Evolutionary conservation across 2,329 filamentous ascomycete genomes (phyloP).

Genomic region (Torrubiella hemipterigena): DNA sequence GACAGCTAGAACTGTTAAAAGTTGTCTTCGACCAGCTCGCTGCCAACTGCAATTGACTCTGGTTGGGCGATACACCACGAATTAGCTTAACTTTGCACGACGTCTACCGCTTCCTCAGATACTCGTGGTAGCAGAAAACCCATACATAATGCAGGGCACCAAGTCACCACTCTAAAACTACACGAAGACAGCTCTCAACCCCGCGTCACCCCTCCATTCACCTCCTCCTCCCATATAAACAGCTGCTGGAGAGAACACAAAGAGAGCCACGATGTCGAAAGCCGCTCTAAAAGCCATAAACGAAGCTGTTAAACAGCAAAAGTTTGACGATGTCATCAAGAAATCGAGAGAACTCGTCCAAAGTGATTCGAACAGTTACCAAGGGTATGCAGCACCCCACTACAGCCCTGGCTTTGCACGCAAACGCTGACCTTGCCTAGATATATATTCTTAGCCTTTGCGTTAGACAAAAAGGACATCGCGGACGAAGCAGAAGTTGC

Average conservation of each 20-base stretch:
- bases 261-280: slow-evolving; percentile 51
- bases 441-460: slow-evolving; percentile 78
- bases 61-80: too few species aligned
- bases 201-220: not conserved
- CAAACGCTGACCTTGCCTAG: slow-evolving; percentile 24
- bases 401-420: slow-evolving; percentile 7
- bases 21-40: too few species aligned
- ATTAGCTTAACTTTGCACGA: too few species aligned
- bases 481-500: slow-evolving; percentile 62
- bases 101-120: too few species aligned
- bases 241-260: too few species aligned
- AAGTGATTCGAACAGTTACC: slow-evolving; percentile 68
- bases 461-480: slow-evolving; percentile 63
- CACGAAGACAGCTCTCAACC: not conserved
- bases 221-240: too few species aligned
- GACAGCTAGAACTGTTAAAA: too few species aligned
- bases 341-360: slow-evolving; percentile 59
- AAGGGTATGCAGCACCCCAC: slow-evolving; percentile 41
- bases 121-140: too few species aligned
- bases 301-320: slow-evolving; percentile 62
- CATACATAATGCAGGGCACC: too few species aligned
- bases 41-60: too few species aligned
- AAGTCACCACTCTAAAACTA: not conserved
- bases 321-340: slow-evolving; percentile 63
- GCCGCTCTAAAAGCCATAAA: slow-evolving; percentile 71